A percentile compares a stretch with the other conserved stretches of the same genome.
Evolutionary conservation across 495 filamentous ascomycete genomes (phyloP).

Genomic region (Aspergillus panamensis): DNA sequence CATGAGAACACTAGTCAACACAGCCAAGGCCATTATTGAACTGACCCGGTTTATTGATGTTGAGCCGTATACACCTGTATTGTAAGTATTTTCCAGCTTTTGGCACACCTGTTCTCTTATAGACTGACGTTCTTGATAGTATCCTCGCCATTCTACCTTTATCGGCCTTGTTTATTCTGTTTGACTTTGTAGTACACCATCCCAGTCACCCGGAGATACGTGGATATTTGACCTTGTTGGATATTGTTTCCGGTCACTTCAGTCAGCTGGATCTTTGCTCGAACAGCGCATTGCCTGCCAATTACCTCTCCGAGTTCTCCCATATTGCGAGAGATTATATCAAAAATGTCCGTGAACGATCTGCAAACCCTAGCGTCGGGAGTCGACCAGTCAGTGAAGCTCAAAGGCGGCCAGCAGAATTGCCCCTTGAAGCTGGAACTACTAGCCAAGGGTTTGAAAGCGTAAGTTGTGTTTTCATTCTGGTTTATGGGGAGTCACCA

Average conservation of each 20-base stretch:
- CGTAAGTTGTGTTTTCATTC: not conserved
- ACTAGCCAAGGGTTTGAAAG: not conserved
- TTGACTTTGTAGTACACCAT: slow-evolving; percentile 33
- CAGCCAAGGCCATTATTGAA: slow-evolving; percentile 21
- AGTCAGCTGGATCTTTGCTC: slow-evolving; percentile 24
- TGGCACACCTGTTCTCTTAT: not conserved
- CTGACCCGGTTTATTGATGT: slow-evolving; percentile 27
- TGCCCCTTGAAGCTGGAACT: not conserved
- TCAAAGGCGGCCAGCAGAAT: not conserved
- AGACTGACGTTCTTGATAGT: not conserved
- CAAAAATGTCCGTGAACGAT: not conserved
- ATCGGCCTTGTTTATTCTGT: slow-evolving; percentile 33
- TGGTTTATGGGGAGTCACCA: not conserved
- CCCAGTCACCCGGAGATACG: slow-evolving; percentile 27
- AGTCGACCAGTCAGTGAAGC: not conserved
- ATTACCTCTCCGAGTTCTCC: slow-evolving; percentile 5
- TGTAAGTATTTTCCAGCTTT: slow-evolving; percentile 15
- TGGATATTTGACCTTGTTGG: slow-evolving; percentile 26
- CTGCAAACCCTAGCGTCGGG: not conserved
- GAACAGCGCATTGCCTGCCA: not conserved
- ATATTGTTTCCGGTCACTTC: slow-evolving; percentile 30
- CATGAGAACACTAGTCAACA: slow-evolving; percentile 16
- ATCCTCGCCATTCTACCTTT: slow-evolving; percentile 24
- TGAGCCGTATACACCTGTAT: slow-evolving; percentile 25
- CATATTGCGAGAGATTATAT: slow-evolving; percentile 10